Conservation (phyloP, 2,329 filamentous ascomycete species). For the Fusarium beomiforme region DNA sequence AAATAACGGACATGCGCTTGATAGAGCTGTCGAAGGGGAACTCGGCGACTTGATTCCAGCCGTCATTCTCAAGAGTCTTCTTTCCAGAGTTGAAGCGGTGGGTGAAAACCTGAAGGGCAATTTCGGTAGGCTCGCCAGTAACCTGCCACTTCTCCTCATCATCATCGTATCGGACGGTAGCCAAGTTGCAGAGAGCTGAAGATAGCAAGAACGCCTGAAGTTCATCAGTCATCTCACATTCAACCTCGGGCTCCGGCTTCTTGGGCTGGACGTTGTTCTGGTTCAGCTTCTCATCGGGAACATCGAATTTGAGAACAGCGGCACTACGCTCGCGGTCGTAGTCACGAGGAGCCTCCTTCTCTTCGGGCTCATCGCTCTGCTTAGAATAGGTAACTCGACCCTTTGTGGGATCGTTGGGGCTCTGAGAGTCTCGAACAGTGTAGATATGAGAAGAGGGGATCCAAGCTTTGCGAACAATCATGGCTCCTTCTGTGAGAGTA, state of each 20-base stretch:
- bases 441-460: slow-evolving; percentile 67
- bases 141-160: slow-evolving; percentile 70
- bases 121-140: slow-evolving; percentile 77
- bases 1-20: slow-evolving; percentile 84
- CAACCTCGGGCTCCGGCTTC: slow-evolving; percentile 46
- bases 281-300: slow-evolving; percentile 66
- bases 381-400: slow-evolving; percentile 63
- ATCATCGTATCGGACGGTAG: slow-evolving; percentile 66
- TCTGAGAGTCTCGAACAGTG: slow-evolving; percentile 69
- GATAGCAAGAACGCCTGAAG: slow-evolving; percentile 63
- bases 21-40: slow-evolving; percentile 83
- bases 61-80: slow-evolving; percentile 59
- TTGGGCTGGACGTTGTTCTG: slow-evolving; percentile 42
- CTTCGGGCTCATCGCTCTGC: slow-evolving; percentile 46
- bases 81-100: slow-evolving; percentile 72
- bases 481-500: slow-evolving; percentile 74
- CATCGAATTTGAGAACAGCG: slow-evolving; percentile 69
- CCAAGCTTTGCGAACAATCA: slow-evolving; percentile 76
- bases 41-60: slow-evolving; percentile 74
- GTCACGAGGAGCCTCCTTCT: slow-evolving; percentile 59
- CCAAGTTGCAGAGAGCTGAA: slow-evolving; percentile 72
- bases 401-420: slow-evolving; percentile 69
- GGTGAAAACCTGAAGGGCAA: slow-evolving; percentile 79
- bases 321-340: slow-evolving; percentile 69
- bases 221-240: slow-evolving; percentile 60